Evolutionary conservation across 2,329 filamentous ascomycete species (phyloP).

Genomic region (Diaporthe sp.): DNA sequence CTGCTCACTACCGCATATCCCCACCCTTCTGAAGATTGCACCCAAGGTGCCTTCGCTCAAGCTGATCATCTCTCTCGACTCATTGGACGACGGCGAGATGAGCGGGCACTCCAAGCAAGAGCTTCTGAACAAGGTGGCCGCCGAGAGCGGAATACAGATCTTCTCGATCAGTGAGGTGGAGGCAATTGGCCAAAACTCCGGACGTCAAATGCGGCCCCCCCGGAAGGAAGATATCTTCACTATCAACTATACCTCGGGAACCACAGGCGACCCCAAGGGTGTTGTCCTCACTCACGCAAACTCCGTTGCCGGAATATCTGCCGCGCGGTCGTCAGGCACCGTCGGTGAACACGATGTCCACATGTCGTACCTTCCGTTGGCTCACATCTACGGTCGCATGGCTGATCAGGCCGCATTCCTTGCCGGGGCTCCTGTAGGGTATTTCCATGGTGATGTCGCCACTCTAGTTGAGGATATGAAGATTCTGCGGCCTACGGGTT

Average conservation of each 20-base stretch:
- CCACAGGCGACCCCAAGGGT: slow-evolving; percentile 85
- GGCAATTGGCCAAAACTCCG: slow-evolving; percentile 78
- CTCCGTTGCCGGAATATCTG: slow-evolving; percentile 79
- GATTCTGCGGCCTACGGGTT: slow-evolving; percentile 82
- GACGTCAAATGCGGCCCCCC: slow-evolving; percentile 79
- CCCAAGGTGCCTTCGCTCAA: slow-evolving; percentile 85
- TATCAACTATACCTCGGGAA: slow-evolving; percentile 92
- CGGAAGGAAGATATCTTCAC: slow-evolving; percentile 83
- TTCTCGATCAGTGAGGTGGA: slow-evolving; percentile 87
- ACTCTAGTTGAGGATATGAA: slow-evolving; percentile 94
- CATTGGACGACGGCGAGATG: slow-evolving; percentile 83
- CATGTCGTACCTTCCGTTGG: slow-evolving; percentile 91
- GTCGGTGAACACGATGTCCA: slow-evolving; percentile 69
- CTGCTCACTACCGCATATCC: slow-evolving; percentile 84
- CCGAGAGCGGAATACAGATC: slow-evolving; percentile 80
- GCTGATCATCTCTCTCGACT: slow-evolving; percentile 88
- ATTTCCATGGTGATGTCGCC: slow-evolving; percentile 92
- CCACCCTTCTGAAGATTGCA: slow-evolving; percentile 82
- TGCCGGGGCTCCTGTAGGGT: slow-evolving; percentile 82
- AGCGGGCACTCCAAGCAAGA: slow-evolving; percentile 83
- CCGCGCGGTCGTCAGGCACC: slow-evolving; percentile 67
- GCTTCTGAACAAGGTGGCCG: slow-evolving; percentile 81
- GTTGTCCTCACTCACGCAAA: slow-evolving; percentile 86
- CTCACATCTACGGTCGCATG: slow-evolving; percentile 93
- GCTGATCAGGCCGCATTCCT: slow-evolving; percentile 82